phyloP scores from a whole-genome alignment of 2,329 filamentous ascomycete genomes.

The Zymoseptoria passerinii region DNA sequence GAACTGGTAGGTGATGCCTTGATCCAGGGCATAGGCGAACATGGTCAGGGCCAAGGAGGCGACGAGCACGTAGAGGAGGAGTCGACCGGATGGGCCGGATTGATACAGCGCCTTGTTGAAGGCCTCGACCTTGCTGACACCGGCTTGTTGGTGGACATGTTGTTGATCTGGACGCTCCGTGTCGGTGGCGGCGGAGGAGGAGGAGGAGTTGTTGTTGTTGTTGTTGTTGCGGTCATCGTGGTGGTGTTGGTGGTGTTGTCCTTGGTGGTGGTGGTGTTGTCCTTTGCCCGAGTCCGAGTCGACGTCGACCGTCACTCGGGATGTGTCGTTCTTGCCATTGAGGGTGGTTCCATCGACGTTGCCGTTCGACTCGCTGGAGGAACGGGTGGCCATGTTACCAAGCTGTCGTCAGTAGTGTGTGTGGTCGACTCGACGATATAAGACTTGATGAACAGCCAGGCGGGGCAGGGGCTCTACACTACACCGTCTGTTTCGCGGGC shows the following conservation, averaged over 20 bases:
- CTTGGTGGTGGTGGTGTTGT: not conserved
- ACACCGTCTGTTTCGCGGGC: too few species aligned
- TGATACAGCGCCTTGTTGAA: conserved; percentile 24
- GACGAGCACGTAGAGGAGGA: conserved; percentile 17
- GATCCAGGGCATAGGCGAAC: conserved; percentile 22
- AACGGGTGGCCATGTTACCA: not conserved
- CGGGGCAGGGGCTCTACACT: too few species aligned
- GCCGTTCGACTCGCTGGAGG: not conserved
- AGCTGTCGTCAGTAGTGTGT: too few species aligned
- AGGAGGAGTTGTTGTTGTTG: not conserved
- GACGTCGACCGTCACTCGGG: not conserved
- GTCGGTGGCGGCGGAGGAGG: not conserved
- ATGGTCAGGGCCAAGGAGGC: conserved; percentile 23
- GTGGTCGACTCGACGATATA: too few species aligned
- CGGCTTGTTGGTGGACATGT: not conserved
- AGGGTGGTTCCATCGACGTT: not conserved
- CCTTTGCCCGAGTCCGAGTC: not conserved
- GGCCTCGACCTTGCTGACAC: conserved; percentile 21
- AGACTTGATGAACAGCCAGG: too few species aligned
- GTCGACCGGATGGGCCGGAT: conserved; percentile 17
- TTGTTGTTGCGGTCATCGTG: not conserved
- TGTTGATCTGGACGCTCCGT: not conserved
- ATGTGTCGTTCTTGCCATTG: not conserved
- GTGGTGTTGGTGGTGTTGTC: not conserved
- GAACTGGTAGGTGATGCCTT: conserved; percentile 9